Conservation (phyloP, 2,329 filamentous ascomycete genomes). For the Talaromyces sp. region DNA sequence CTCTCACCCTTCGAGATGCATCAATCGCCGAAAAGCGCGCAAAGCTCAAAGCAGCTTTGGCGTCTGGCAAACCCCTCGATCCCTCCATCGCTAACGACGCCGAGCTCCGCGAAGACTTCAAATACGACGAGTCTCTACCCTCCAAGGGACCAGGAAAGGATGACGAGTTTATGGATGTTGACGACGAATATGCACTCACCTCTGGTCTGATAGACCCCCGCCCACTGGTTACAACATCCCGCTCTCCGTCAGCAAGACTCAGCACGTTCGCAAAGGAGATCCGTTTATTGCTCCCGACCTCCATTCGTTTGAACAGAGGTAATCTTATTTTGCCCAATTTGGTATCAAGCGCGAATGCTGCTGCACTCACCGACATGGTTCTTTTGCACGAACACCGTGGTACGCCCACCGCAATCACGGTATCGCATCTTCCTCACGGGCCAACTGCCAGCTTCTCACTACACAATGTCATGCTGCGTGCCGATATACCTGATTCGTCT, state of each 20-base stretch:
- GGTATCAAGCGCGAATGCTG: slow-evolving; percentile 73
- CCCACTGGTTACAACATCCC: slow-evolving; percentile 83
- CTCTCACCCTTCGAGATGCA: slow-evolving; percentile 80
- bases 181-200: slow-evolving; percentile 86
- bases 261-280: slow-evolving; percentile 93
- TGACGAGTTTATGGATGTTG: slow-evolving; percentile 73
- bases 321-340: slow-evolving; percentile 84
- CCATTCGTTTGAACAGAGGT: slow-evolving; percentile 84
- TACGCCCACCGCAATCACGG: slow-evolving; percentile 81
- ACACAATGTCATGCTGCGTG: slow-evolving; percentile 87
- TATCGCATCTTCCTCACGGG: slow-evolving; percentile 84
- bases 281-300: slow-evolving; percentile 74
- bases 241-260: slow-evolving; percentile 79
- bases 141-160: slow-evolving; percentile 64
- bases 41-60: slow-evolving; percentile 78
- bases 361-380: slow-evolving; percentile 78
- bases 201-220: slow-evolving; percentile 89
- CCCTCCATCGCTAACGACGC: slow-evolving; percentile 83
- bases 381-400: slow-evolving; percentile 90
- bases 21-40: slow-evolving; percentile 90
- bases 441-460: slow-evolving; percentile 83
- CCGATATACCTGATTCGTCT: slow-evolving; percentile 85
- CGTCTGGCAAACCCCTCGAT: slow-evolving; percentile 81
- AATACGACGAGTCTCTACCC: slow-evolving; percentile 77
- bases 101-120: slow-evolving; percentile 76